These are phyloP conservation scores for Sphagnum contortum DNA, from an alignment of 225 moss, liverwort and hornwort species.

Conservation along the genomic window DNA sequence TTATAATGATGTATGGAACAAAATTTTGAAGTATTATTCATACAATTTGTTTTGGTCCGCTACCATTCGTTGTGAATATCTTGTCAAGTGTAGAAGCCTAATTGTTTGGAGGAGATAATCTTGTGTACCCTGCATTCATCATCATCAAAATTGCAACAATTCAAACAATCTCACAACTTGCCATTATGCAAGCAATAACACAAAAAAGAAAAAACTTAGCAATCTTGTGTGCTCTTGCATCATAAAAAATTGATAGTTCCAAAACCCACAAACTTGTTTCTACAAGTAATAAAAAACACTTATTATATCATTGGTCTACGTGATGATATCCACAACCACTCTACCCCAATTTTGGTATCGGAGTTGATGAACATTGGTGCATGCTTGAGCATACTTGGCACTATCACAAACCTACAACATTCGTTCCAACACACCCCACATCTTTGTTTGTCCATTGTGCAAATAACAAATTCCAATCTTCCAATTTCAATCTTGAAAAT, in stretches of 20 bases:
- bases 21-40: conserved; percentile 8
- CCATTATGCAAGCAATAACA: no score
- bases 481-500: background rate
- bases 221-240: background rate
- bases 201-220: no score
- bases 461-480: background rate
- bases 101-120: conserved; percentile 27
- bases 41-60: conserved; percentile 21
- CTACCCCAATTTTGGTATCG: conserved; percentile 58
- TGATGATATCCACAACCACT: background rate
- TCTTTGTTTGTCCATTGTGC: background rate
- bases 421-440: background rate
- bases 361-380: conserved; percentile 63
- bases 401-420: conserved; percentile 50
- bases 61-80: conserved; percentile 41
- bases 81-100: conserved; percentile 39
- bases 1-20: no score
- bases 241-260: background rate
- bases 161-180: background rate
- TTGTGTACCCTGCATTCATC: conserved; percentile 8
- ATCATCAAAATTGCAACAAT: background rate
- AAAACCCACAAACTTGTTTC: background rate
- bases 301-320: background rate
- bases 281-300: background rate
- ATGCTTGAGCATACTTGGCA: conserved; percentile 77